These are phyloP conservation scores for Thalia dealbata DNA, from an alignment of 176 grass and related monocot species.

Conservation along the genomic window DNA sequence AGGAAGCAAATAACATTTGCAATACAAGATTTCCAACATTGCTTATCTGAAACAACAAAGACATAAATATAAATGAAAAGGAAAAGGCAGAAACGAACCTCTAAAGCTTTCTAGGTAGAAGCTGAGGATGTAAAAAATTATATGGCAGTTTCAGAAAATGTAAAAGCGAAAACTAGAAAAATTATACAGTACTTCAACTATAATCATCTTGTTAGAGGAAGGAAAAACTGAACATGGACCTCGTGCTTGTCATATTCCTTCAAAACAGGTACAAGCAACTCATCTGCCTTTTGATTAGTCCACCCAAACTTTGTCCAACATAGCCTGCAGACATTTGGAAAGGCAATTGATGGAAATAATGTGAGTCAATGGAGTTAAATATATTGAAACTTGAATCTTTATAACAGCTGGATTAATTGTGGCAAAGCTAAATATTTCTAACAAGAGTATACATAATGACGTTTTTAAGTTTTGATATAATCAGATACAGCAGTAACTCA, in stretches of 20 bases:
- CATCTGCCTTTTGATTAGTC: conserved; percentile 88
- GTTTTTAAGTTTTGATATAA: background rate
- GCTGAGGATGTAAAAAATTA: background rate
- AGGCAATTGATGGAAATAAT: background rate
- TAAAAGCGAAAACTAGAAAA: background rate
- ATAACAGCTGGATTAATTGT: too few relatives aligned
- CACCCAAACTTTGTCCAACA: conserved; percentile 96
- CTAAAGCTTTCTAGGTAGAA: background rate
- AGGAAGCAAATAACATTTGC: background rate
- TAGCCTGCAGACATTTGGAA: conserved; percentile 38
- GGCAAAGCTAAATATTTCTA: too few relatives aligned
- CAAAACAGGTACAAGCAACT: conserved; percentile 84
- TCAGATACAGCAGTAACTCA: conserved; percentile 29
- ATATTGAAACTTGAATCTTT: background rate
- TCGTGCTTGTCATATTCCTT: conserved; percentile 89
- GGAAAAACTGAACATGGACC: conserved; percentile 37
- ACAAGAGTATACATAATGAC: background rate
- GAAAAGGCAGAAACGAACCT: background rate
- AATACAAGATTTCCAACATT: background rate
- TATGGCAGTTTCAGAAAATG: background rate
- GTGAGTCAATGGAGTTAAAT: too few relatives aligned
- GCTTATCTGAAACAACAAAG: background rate
- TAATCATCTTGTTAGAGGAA: conserved; percentile 12
- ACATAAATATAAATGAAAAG: background rate
- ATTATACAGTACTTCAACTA: background rate